A percentile compares a stretch with the other conserved stretches of the same genome.
These are phyloP conservation scores for Canavalia ensiformis DNA, from an alignment of 306 rosid species.

Conservation along the genomic window DNA sequence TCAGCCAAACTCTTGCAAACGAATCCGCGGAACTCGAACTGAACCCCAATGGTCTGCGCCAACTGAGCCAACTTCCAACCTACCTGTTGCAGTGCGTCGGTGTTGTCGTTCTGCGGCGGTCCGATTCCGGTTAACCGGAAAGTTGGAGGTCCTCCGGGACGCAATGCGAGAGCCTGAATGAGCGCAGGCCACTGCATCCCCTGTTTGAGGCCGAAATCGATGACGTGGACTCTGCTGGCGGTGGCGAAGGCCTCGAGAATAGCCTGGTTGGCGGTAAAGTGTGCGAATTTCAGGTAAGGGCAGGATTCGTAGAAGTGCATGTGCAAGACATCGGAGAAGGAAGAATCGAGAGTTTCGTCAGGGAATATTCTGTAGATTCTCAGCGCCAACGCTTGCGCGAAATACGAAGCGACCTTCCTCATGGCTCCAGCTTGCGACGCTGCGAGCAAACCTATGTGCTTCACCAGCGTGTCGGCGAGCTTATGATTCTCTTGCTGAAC, in stretches of 20 bases:
- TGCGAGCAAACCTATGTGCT: slow-evolving; percentile 68
- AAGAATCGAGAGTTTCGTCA: slow-evolving; percentile 53
- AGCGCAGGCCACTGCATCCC: slow-evolving; percentile 98
- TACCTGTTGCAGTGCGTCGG: slow-evolving; percentile 75
- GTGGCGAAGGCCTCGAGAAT: slow-evolving; percentile 77
- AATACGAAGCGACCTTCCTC: slow-evolving; percentile 80
- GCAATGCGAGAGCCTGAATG: slow-evolving; percentile 81
- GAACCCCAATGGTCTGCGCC: slow-evolving; percentile 68
- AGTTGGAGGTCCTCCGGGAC: slow-evolving; percentile 81
- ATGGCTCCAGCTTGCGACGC: slow-evolving; percentile 77
- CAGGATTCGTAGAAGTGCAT: slow-evolving; percentile 85
- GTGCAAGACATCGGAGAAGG: slow-evolving; percentile 67
- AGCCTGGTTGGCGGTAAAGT: slow-evolving; percentile 93
- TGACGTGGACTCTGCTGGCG: slow-evolving; percentile 73
- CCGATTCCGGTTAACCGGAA: slow-evolving; percentile 88
- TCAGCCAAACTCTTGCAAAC: slow-evolving; percentile 73
- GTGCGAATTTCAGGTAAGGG: slow-evolving; percentile 90
- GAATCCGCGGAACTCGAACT: slow-evolving; percentile 81
- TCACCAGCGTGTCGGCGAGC: slow-evolving; percentile 70
- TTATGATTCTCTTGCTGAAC: slow-evolving; percentile 68
- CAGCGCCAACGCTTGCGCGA: slow-evolving; percentile 69
- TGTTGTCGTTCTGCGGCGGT: slow-evolving; percentile 70
- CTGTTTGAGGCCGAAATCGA: slow-evolving; percentile 81
- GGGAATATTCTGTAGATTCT: slow-evolving; percentile 72
- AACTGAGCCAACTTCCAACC: slow-evolving; percentile 79